Evolutionary conservation across 208 protist genomes (phyloP), one percentile per base, ranked within the genome.

Genomic region (Jaenimonas drosophilae): DNA sequence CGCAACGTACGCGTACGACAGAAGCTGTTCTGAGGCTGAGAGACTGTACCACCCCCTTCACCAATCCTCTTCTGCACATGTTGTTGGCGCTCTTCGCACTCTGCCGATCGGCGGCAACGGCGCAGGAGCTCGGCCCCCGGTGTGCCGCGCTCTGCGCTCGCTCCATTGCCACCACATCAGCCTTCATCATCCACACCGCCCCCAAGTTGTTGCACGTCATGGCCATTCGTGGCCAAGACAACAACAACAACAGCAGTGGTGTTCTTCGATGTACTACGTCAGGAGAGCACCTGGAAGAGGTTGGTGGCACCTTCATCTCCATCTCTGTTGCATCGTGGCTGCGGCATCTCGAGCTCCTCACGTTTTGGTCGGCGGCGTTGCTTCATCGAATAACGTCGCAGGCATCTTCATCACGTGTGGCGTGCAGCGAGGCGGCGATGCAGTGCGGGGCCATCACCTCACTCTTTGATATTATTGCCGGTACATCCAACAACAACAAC

Each of bases 341-440:
- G 38, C 45, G 60, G 11, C 58, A 65, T 6, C 42, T 78, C 4
- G 64, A 73, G 45, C 31, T 63, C 32, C 50, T 65, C 36, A 34
- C 69, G 32, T 59, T 78, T 21, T 78, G 70, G 70, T 64, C 54
- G 20, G 45, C 66, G 3, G 59, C 48, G 4, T 24, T 78, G 30
- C 38, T 72, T 27, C 53, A 78, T 41, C 64, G 70, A 19, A 27
- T 43, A n/a, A n/a, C n/a, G n/a, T n/a, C n/a, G n/a, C n/a, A n/a
- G n/a, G n/a, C n/a, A n/a, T n/a, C n/a, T n/a, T n/a, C n/a, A n/a
- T n/a, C n/a, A n/a, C n/a, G n/a, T n/a, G n/a, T n/a, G n/a, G n/a
- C 16, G 39, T 43, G 14, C 11, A 16, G 14, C 14, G 17, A 11
- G 39, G 17, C 3, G 36, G 39, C 20, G 12, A 12, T 5, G 11